phyloP scores from a whole-genome alignment of 169 alveolate genomes.

The Ichthyophthirius multifiliis region DNA sequence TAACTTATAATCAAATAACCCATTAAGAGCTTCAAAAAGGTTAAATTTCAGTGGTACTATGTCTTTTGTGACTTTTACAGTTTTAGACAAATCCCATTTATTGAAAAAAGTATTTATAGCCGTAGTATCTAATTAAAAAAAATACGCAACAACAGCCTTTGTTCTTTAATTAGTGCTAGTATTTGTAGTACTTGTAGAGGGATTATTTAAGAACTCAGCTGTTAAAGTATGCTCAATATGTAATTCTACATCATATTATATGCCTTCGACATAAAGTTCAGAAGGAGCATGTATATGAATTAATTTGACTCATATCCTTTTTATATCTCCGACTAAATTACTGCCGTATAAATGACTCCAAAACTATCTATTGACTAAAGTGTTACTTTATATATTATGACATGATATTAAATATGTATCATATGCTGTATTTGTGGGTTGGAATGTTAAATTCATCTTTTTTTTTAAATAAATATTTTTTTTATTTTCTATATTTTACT shows the following conservation, averaged over 20 bases:
- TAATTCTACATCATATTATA: conserved; percentile 21
- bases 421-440: not conserved
- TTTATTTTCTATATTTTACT: not conserved
- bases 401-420: not conserved
- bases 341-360: conserved; percentile 27
- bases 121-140: not conserved
- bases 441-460: not conserved
- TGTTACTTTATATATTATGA: not conserved
- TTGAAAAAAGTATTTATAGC: not conserved
- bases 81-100: not conserved
- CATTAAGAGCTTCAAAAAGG: not conserved
- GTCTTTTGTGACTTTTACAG: not conserved
- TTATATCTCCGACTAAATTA: conserved; percentile 21
- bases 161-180: not conserved
- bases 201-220: conserved; percentile 11
- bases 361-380: not conserved
- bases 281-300: conserved; percentile 25
- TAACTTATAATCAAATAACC: conserved; percentile 15
- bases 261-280: conserved; percentile 28
- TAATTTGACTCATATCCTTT: conserved; percentile 6
- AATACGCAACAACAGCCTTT: not conserved
- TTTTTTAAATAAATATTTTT: not conserved
- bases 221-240: conserved; percentile 3
- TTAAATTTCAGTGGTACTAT: not conserved
- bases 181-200: not conserved